Base-by-base conservation (phyloP, 495 filamentous ascomycete species). In the Cercophora samala region DNA sequence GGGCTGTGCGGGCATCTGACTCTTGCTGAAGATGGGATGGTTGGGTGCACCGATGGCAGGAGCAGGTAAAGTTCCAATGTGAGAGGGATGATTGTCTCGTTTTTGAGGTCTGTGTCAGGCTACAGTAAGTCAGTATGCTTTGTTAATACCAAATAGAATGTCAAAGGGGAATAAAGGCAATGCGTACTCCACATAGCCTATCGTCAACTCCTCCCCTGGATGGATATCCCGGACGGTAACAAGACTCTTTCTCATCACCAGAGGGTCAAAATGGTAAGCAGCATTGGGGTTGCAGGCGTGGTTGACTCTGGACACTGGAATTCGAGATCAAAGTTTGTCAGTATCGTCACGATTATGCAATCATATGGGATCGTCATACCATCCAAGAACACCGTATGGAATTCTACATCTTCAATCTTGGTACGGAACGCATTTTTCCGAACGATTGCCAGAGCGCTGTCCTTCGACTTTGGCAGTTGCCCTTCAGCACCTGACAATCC, bases 211-310 rank as follows among this genome's bases (percentile, higher is more conserved):
- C 56, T 75, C 74, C 2, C 71, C 78, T 8, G 67, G 68, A 37
- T 63, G 26, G 51, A 78, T 72, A 42, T 77, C 73, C 23, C 69
- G 63, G 3, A 75, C 72, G 11, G 77, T 72, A 15, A 73, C 66
- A 3, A 77, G 71, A 9, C 70, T 72, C 17, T 78, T 76, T 18
- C 60, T 64, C 17, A 78, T 72, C 0, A 72, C 74, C 11, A 22
- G 56, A 18, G 72, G 66, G 64, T 79, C 76, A 56, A 80, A 78
- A 64, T 76, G 75, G 72, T 78, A 78, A 25, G 69, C 75, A 25
- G 70, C 67, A 51, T 75, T 78, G 1, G 76, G 78, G 9, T 68
- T 70, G 59, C 76, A 80, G 56, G 73, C 75, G 64, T 80, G 78
- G 60, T 80, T 80, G 37, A 78, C 60, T 8, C 78, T 70, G 2